Evolutionary conservation across 495 filamentous ascomycete species (phyloP), one percentile per base, ranked within the genome.

Genomic region (Tuber borchii): DNA sequence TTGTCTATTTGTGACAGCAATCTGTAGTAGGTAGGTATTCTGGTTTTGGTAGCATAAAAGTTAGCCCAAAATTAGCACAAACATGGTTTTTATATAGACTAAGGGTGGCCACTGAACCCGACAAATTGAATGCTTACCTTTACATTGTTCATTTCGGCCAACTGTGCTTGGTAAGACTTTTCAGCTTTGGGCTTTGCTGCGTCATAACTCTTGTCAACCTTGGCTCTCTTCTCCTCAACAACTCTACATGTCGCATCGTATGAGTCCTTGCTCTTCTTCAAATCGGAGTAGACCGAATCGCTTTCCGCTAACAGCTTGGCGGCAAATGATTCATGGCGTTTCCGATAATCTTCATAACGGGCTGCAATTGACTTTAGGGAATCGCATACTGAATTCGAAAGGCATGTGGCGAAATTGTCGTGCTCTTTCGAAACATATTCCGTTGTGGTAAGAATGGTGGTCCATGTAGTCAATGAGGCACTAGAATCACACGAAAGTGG

Each of bases 401-500:
- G 86, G 48, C 95, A 92, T 39, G 87, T 88, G 8, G 89, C 91
- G 82, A 90, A 95, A 72, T 90, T 87, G 76, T 99, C 95, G 82
- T 97, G 94, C 82, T 97, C 95, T 69, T 89, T 88, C 31, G 96
- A 95, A 73, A 93, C 88, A n/a, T 89, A 87, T 84, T 98, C 95
- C 17, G 97, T 88, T 0, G 94, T 93, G 12, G 88, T 92, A 69
- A 99, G 88, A 84, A 97, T 96, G 14, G 94, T 94, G 17, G 92
- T 92, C 95, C 95, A 99, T 45, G 95, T 98, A 12, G 95, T 97
- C 80, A 99, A 88, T 44, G 93, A 97, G 40, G 96, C 95, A 83
- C 94, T 88, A 77, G 45, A 72, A 16, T 42, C 48, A 69, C 70
- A 31, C 65, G 71, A 78, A 71, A 79, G 75, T 71, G 39, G n/a